Evolutionary conservation across 2,329 filamentous ascomycete genomes (phyloP), one percentile per base, ranked within the genome.

Genomic region (Microdochium nivale): DNA sequence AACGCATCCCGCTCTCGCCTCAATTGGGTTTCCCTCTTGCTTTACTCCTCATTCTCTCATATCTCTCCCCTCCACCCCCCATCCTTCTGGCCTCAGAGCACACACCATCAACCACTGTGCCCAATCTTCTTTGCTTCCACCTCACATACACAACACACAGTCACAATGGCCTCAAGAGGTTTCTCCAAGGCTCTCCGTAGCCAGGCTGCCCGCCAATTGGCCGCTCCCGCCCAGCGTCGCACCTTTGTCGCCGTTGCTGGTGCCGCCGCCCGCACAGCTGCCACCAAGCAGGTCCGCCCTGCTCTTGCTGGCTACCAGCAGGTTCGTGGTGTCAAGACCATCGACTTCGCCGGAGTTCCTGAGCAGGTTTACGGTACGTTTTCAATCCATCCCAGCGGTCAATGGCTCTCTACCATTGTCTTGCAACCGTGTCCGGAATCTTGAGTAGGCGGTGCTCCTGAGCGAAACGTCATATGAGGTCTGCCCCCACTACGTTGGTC

Each of bases 341-440:
- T 99, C 74, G 91, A 97, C 84, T 99, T 99, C 73, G 94, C 94
- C 62, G 94, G 90, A 67, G 80, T 81, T 70, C 92, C 95, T 79
- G 94, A 99, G 83, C 83, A 86, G 61, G 94, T 99, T 70, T 96
- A 88, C 71, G 90, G 90, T 95, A 74, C 65, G 81, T 67, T 47
- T 7, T 30, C 33, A 21, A 13, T 21, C 53, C 9, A n/a, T 25
- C 40, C 19, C 30, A 30, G 30, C n/a, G n/a, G 21, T 47, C 44
- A 43, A 40, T 47, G 32, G 32, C 35, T 19, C 16, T n/a, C n/a
- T n/a, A n/a, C n/a, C n/a, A n/a, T n/a, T n/a, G n/a, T n/a, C n/a
- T n/a, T n/a, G n/a, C n/a, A n/a, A n/a, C n/a, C n/a, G n/a, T n/a
- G n/a, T n/a, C n/a, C n/a, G n/a, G n/a, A n/a, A n/a, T n/a, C n/a